These are phyloP conservation scores for Diaporthe australafricana DNA, from an alignment of 2,329 filamentous ascomycete species.

Conservation along the genomic window DNA sequence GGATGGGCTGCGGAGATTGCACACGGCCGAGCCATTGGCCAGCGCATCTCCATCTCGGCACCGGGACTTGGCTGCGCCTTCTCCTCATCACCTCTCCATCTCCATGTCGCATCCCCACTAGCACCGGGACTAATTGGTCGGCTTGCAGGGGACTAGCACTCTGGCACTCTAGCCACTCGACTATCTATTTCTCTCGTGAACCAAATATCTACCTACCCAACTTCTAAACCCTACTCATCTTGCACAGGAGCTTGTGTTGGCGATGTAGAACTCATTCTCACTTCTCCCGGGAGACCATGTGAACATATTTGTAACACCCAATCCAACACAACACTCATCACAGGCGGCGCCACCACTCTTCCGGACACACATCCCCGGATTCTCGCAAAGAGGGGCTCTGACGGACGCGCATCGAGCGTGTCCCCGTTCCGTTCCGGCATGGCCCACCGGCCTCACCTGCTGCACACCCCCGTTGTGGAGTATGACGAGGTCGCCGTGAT, in stretches of 20 bases:
- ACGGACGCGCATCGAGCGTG: constrained; percentile 13
- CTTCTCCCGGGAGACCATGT: background rate
- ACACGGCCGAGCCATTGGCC: constrained; percentile 26
- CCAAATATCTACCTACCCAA: background rate
- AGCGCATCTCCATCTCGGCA: constrained; percentile 13
- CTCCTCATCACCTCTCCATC: constrained; percentile 20
- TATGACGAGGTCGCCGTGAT: constrained; percentile 41
- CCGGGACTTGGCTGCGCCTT: constrained; percentile 11
- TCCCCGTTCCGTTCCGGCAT: constrained; percentile 13
- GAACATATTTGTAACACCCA: background rate
- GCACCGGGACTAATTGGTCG: background rate
- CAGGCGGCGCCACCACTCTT: background rate
- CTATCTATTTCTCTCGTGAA: constrained; percentile 1
- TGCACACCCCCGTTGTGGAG: constrained; percentile 38
- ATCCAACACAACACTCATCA: background rate
- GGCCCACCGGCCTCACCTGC: constrained; percentile 29
- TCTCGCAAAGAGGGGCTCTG: constrained; percentile 18
- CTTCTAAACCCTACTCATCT: background rate
- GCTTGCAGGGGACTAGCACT: background rate
- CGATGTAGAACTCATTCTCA: background rate
- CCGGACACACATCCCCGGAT: background rate
- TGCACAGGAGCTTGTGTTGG: background rate
- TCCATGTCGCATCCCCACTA: background rate
- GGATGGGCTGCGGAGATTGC: constrained; percentile 1
- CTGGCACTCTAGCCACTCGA: background rate